These are phyloP conservation scores for Solanum chacoense DNA, from an alignment of 305 asterid genomes.

Conservation along the genomic window DNA sequence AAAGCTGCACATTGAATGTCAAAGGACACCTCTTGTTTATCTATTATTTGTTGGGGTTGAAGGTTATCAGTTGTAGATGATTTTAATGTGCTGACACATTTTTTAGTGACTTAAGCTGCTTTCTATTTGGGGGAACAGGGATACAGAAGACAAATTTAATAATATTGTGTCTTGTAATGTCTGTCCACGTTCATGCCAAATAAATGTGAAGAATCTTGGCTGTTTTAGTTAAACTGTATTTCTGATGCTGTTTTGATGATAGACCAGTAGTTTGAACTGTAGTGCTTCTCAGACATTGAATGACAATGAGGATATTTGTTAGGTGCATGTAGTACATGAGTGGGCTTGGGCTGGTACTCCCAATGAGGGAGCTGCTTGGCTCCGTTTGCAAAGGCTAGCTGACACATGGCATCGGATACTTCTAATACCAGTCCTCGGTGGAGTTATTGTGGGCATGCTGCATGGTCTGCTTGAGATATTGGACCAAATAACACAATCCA, in stretches of 20 bases:
- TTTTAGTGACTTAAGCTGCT: neutral
- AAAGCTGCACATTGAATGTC: neutral
- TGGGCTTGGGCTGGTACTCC: constrained; percentile 99
- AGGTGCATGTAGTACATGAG: constrained; percentile 90
- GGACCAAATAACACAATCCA: constrained; percentile 66
- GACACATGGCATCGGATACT: constrained; percentile 97
- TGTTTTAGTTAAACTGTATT: neutral
- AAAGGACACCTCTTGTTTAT: neutral
- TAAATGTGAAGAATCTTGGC: neutral
- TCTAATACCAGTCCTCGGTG: constrained; percentile 82
- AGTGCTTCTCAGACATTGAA: neutral
- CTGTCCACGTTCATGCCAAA: neutral
- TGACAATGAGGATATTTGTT: constrained; percentile 7
- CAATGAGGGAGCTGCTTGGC: constrained; percentile 95
- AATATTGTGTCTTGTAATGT: neutral
- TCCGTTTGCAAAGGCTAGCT: constrained; percentile 71
- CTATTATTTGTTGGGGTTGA: neutral
- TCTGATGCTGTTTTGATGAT: neutral
- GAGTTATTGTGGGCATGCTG: constrained; percentile 92
- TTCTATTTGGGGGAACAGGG: neutral
- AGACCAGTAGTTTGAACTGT: neutral
- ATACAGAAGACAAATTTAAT: neutral
- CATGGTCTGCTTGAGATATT: constrained; percentile 88
- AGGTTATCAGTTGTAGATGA: neutral
- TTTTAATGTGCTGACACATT: neutral